Base-by-base conservation (phyloP, 2,329 filamentous ascomycete species). In the Mycosphaerella sp. region DNA sequence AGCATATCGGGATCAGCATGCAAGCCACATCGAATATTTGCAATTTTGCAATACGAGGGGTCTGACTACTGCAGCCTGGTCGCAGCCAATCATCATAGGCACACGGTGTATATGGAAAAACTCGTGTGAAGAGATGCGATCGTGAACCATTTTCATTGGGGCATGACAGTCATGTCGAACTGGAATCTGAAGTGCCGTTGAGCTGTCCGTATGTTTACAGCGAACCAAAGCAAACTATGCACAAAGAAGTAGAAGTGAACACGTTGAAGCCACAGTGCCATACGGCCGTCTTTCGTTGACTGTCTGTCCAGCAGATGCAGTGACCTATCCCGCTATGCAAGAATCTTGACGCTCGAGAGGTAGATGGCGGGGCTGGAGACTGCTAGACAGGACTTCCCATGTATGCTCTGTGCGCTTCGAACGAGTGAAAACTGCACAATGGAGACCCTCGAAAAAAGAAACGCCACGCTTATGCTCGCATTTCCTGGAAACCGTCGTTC, bases 401-500 rank as follows among this genome's bases (percentile, higher is more conserved):
- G 55, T 57, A 52, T 51, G 50, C 54, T 55, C 50, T 51, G 52
- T 42, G 51, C 32, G 45, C 42, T 51, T 51, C 48, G 47, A 46
- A 50, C 36, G 50, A 52, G 54, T 56, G 51, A 34, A 38, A 51
- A 54, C 51, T 48, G 46, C 50, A 53, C 44, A 46, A 50, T 53
- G 23, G 21, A 44, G 43, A 55, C 55, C 55, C 51, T 58, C 55
- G 21, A 56, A 55, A 45, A 51, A 45, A 23, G 36, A 14, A 29
- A 60, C 58, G 55, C 58, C 58, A 55, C 48, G 31, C 48, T 41
- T 42, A 58, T 60, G 58, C 58, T 58, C 54, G 54, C 50, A 54
- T 57, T 59, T 60, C 58, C 55, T 58, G 49, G 53, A 57, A 52
- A 55, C 55, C 55, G 32, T 59, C 53, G 54, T 49, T 46, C 53